Evolutionary conservation across 2,329 filamentous ascomycete genomes (phyloP).

Genomic region (Sphaerostilbella broomeana): DNA sequence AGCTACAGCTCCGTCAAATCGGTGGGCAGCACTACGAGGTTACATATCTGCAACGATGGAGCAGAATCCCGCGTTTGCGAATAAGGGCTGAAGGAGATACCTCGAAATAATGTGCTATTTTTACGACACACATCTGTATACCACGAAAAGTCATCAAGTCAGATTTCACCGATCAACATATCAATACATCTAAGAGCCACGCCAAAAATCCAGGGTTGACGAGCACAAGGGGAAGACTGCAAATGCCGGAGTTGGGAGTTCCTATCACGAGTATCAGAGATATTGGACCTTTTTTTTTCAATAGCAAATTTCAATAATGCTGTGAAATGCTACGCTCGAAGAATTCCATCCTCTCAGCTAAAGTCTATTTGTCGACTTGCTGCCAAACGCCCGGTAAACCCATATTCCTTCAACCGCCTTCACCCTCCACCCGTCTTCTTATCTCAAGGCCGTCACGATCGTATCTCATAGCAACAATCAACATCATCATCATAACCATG

Average conservation of each 20-base stretch:
- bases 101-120: too few relatives aligned
- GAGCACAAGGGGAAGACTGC: background rate
- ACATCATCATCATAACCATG: background rate
- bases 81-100: constrained; percentile 17
- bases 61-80: constrained; percentile 68
- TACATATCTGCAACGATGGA: constrained; percentile 88
- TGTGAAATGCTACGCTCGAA: constrained; percentile 7
- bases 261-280: background rate
- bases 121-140: too few relatives aligned
- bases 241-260: constrained; percentile 4
- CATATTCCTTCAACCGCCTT: constrained; percentile 9
- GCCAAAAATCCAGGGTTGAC: too few relatives aligned
- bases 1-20: constrained; percentile 41
- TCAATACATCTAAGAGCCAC: too few relatives aligned
- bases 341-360: background rate
- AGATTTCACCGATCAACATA: too few relatives aligned
- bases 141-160: too few relatives aligned
- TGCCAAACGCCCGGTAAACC: background rate
- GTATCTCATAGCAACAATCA: constrained; percentile 3
- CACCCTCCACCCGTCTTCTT: background rate
- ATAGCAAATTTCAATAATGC: constrained; percentile 6
- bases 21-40: constrained; percentile 75
- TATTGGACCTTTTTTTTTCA: too few relatives aligned
- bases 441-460: constrained; percentile 9
- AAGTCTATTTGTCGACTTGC: background rate